phyloP scores from a whole-genome alignment of 495 filamentous ascomycete genomes.

The Lineolata rhizophorae region DNA sequence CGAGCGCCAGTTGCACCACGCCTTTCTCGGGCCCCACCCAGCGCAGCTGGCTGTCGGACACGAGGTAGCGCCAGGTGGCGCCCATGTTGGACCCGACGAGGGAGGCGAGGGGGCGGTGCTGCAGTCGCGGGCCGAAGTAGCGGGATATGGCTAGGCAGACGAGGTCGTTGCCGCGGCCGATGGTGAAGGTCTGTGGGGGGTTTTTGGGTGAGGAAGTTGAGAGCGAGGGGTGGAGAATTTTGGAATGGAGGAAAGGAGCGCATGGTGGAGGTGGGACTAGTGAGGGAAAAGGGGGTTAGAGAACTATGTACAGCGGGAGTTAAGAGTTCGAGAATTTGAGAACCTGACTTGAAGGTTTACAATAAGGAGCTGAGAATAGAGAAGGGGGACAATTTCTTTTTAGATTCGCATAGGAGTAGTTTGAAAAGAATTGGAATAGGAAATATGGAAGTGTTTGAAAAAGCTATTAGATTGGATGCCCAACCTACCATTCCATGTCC shows the following conservation, averaged over 20 bases:
- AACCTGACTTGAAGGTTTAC: too few species aligned
- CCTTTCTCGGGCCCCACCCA: slow-evolving; percentile 96
- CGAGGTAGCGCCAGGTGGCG: slow-evolving; percentile 74
- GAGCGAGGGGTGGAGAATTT: slow-evolving; percentile 1
- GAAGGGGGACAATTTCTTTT: too few species aligned
- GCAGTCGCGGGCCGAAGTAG: slow-evolving; percentile 47
- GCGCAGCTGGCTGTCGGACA: slow-evolving; percentile 71
- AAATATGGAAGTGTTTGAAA: too few species aligned
- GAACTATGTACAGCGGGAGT: too few species aligned
- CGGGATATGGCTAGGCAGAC: slow-evolving; percentile 78
- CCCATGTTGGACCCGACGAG: slow-evolving; percentile 71
- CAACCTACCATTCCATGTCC: slow-evolving; percentile 75
- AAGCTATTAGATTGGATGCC: too few species aligned
- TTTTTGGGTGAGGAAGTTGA: not conserved
- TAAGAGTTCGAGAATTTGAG: too few species aligned
- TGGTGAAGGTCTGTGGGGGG: slow-evolving; percentile 62
- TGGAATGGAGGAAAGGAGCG: too few species aligned
- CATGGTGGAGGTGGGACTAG: too few species aligned
- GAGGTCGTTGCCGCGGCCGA: slow-evolving; percentile 86
- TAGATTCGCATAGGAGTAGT: not conserved
- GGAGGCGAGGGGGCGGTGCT: slow-evolving; percentile 48
- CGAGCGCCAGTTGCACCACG: slow-evolving; percentile 79
- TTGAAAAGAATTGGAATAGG: not conserved
- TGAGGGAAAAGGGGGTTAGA: too few species aligned
- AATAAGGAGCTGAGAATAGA: too few species aligned